Conservation (phyloP, 2,329 filamentous ascomycete genomes). For the Aspergillus viridinutans region DNA sequence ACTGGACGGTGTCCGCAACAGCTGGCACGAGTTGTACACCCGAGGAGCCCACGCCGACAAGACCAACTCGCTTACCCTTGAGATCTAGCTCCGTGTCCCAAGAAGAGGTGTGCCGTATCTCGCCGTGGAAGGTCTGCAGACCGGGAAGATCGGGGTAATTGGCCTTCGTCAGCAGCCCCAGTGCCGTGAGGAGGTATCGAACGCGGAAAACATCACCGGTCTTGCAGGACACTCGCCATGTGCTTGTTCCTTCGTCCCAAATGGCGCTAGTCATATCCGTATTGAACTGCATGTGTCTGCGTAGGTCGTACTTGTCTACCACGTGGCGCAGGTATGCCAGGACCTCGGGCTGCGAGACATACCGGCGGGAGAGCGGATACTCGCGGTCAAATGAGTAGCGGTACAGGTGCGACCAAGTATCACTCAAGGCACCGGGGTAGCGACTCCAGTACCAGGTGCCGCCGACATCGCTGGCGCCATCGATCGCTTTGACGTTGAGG, state of each 20-base stretch:
- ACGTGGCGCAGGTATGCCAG: constrained; percentile 25
- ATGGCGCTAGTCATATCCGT: constrained; percentile 11
- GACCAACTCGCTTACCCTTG: constrained; percentile 43
- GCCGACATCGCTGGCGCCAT: constrained; percentile 36
- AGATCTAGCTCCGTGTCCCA: constrained; percentile 49
- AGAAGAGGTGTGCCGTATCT: constrained; percentile 50
- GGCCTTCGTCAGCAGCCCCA: constrained; percentile 34
- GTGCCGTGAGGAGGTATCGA: constrained; percentile 14
- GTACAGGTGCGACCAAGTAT: constrained; percentile 29
- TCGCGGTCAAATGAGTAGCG: constrained; percentile 22
- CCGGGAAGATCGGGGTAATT: constrained; percentile 52
- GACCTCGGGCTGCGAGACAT: constrained; percentile 21
- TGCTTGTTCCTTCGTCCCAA: constrained; percentile 6
- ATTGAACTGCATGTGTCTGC: constrained; percentile 17
- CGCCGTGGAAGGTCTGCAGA: constrained; percentile 48
- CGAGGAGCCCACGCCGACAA: constrained; percentile 38
- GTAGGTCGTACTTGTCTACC: constrained; percentile 16
- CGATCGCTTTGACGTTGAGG: constrained; percentile 36
- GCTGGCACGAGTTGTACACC: constrained; percentile 26
- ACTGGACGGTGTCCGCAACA: constrained; percentile 23
- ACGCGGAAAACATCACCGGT: constrained; percentile 3
- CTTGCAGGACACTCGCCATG: constrained; percentile 12
- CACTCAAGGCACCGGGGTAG: constrained; percentile 44
- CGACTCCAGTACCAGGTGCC: constrained; percentile 46
- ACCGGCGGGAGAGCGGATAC: constrained; percentile 5